Evolutionary conservation across 1,284 basidiomycete genomes (phyloP).

Genomic region (Peniophora sp.): DNA sequence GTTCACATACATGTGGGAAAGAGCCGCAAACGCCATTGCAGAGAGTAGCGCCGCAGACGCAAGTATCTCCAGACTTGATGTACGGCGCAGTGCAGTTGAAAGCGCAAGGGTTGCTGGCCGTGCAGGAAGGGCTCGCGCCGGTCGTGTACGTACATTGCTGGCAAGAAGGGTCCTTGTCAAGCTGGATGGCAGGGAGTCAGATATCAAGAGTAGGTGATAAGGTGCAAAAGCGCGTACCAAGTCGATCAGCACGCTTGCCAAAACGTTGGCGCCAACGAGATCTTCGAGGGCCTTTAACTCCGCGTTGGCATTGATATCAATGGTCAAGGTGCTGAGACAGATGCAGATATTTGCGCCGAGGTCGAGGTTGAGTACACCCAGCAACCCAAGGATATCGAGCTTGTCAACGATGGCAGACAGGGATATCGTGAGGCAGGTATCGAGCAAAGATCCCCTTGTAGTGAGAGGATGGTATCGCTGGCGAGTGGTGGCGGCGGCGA

Average conservation of each 20-base stretch:
- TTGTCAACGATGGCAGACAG: background rate
- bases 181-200: background rate
- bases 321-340: background rate
- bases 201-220: no score
- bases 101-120: slow-evolving; percentile 10
- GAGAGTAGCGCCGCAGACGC: slow-evolving; percentile 3
- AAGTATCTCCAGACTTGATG: slow-evolving; percentile 1
- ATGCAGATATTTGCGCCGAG: background rate
- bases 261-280: background rate
- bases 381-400: background rate
- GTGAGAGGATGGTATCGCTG: no score
- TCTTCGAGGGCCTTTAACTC: background rate
- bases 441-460: background rate
- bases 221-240: no score
- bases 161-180: background rate
- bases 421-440: background rate
- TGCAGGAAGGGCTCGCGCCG: slow-evolving; percentile 9
- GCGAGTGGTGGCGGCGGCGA: no score
- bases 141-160: slow-evolving; percentile 12
- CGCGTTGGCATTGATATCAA: background rate
- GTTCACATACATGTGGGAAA: background rate
- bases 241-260: background rate
- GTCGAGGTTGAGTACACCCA: background rate
- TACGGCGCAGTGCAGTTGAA: slow-evolving; percentile 10
- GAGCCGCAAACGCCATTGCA: slow-evolving; percentile 10